Base-by-base conservation (phyloP, 148 eudicot species). In the Camellia japonica region DNA sequence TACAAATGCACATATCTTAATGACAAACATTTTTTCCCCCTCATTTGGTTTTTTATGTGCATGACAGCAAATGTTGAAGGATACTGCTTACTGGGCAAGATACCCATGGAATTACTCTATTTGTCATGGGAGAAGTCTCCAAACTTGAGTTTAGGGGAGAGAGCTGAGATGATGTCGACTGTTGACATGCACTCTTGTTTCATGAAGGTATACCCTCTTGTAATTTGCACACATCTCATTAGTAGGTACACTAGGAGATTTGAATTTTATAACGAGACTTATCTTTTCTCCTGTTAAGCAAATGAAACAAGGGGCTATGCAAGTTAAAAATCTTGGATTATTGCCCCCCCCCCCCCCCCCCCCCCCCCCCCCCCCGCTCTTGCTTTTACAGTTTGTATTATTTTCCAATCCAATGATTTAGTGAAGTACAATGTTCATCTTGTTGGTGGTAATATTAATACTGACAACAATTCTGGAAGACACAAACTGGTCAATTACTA, bases 91-190 rank as follows among this genome's bases (percentile, higher is more conserved):
- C 81, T 93, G 91, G 98, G 95, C 15, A 93, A 89, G 71, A 89
- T 96, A 70, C 83, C 98, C 13, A 82, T 93, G 97, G 93, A 93
- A 77, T 74, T 89, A 68, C 88, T 96, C 54, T 81, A 84, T 80
- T 78, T 88, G 75, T 90, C 92, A 6, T 92, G 94, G 98, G 92
- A 90, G 76, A 89, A 90, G 82, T 88, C 94, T 63, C 90, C 91
- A 72, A 87, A 80, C 77, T 84, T 95, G 87, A 85, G 82, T 79
- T 80, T 66, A 66, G 93, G 93, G 70, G 89, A 87, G 81, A 87
- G 89, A 85, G 90, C 89, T 56, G 97, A 93, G 84, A 83, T 89
- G 88, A 82, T 91, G 80, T 88, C 90, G 9, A 83, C 92, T 8
- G 87, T 93, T 81, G 92, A 91, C 80, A 81, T 95, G 90, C 88